phyloP scores from a whole-genome alignment of 495 filamentous ascomycete species.

The Hypoxylon intermedium region DNA sequence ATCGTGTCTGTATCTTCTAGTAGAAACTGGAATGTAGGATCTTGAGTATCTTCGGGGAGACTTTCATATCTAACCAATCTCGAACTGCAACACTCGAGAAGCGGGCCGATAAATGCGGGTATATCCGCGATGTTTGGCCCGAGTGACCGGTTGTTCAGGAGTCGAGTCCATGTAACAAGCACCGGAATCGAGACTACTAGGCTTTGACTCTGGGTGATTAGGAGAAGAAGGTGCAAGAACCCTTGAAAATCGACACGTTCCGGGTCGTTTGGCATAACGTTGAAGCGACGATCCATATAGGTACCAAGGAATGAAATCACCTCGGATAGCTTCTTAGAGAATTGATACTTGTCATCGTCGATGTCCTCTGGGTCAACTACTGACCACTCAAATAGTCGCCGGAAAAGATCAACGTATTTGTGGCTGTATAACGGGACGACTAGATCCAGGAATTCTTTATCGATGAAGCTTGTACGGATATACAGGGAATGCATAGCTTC shows the following conservation, averaged over 20 bases:
- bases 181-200: slow-evolving; percentile 91
- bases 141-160: slow-evolving; percentile 72
- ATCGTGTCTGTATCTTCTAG: slow-evolving; percentile 93
- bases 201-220: slow-evolving; percentile 82
- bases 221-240: slow-evolving; percentile 80
- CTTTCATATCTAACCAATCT: slow-evolving; percentile 83
- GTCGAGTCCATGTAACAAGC: slow-evolving; percentile 84
- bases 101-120: slow-evolving; percentile 67
- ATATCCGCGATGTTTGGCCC: slow-evolving; percentile 69
- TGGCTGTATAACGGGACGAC: slow-evolving; percentile 78
- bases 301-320: slow-evolving; percentile 84
- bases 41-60: slow-evolving; percentile 78
- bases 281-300: slow-evolving; percentile 78
- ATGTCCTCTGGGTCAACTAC: slow-evolving; percentile 77
- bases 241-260: slow-evolving; percentile 71
- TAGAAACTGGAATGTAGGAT: slow-evolving; percentile 81
- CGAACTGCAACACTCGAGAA: slow-evolving; percentile 80
- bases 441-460: slow-evolving; percentile 79
- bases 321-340: slow-evolving; percentile 94
- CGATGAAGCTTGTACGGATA: slow-evolving; percentile 72
- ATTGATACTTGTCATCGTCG: slow-evolving; percentile 88
- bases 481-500: slow-evolving; percentile 86
- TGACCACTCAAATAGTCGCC: slow-evolving; percentile 82
- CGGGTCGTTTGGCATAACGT: slow-evolving; percentile 57
- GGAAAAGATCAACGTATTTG: slow-evolving; percentile 73